Percentiles rank a stretch among this genome's conserved stretches.
Conservation (phyloP, 225 moss, liverwort and hornwort genomes). For the Physcomitrellopsis africana region DNA sequence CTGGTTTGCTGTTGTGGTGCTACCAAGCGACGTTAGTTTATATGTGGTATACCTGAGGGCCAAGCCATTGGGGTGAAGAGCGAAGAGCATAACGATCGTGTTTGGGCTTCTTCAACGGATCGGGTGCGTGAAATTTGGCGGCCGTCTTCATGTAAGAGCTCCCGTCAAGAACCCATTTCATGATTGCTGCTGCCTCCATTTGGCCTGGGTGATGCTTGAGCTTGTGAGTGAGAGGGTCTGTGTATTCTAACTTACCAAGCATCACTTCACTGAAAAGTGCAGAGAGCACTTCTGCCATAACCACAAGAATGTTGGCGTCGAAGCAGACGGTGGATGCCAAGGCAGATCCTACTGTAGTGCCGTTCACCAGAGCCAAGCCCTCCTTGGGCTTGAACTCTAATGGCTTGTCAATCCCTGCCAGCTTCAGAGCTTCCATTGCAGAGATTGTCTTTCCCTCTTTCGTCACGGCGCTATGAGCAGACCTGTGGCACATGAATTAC, state of each 20-base stretch:
- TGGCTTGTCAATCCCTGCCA: constrained; percentile 56
- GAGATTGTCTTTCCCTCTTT: constrained; percentile 48
- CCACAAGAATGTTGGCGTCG: constrained; percentile 66
- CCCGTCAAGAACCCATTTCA: constrained; percentile 58
- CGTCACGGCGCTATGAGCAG: constrained; percentile 57
- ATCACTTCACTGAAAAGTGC: constrained; percentile 62
- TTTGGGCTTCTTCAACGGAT: constrained; percentile 63
- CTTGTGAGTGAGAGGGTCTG: constrained; percentile 48
- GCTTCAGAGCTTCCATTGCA: constrained; percentile 55
- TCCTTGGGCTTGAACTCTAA: constrained; percentile 72
- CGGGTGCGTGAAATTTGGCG: constrained; percentile 48
- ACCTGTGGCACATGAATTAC: constrained; percentile 32
- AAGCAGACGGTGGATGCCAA: constrained; percentile 67
- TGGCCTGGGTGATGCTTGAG: constrained; percentile 62
- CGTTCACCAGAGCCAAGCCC: constrained; percentile 70
- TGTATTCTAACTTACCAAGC: constrained; percentile 50
- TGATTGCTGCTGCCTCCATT: constrained; percentile 56
- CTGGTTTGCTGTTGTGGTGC: too few relatives aligned
- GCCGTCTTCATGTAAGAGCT: constrained; percentile 57
- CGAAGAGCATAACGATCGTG: constrained; percentile 69
- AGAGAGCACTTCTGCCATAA: constrained; percentile 62
- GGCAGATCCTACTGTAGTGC: constrained; percentile 68
- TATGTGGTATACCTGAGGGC: constrained; percentile 42
- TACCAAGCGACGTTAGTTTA: too few relatives aligned
- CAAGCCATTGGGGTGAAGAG: constrained; percentile 71